These are phyloP conservation scores for Corylus americana DNA, from an alignment of 306 rosid genomes.

Conservation along the genomic window DNA sequence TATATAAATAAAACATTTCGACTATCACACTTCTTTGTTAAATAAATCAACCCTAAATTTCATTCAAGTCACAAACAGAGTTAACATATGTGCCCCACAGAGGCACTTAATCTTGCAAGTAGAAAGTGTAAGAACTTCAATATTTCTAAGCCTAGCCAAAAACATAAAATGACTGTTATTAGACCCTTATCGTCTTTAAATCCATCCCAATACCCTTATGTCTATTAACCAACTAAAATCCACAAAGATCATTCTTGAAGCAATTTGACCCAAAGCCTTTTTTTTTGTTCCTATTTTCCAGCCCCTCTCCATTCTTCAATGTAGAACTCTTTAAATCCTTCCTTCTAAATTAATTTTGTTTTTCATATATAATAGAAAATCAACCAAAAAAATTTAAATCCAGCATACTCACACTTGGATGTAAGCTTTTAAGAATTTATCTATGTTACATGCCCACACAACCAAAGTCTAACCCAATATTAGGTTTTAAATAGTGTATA, in stretches of 20 bases:
- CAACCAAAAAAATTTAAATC: not conserved
- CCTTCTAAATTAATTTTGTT: not conserved
- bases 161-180: not conserved
- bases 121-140: not conserved
- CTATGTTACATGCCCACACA: not conserved
- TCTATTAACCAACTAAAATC: not conserved
- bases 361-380: not conserved
- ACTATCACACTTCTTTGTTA: no score
- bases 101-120: not conserved
- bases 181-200: not conserved
- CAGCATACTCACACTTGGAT: not conserved
- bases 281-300: not conserved
- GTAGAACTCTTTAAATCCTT: not conserved
- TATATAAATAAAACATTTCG: no score
- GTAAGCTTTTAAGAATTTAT: conserved; percentile 1
- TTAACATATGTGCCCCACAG: not conserved
- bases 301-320: not conserved
- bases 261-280: not conserved
- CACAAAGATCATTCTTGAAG: not conserved
- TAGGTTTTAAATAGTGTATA: not conserved
- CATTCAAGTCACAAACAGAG: no score
- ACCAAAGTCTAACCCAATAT: not conserved
- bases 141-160: no score
- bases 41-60: no score
- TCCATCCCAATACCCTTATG: not conserved